Conservation (phyloP, 2,329 filamentous ascomycete species). For the Orbilia ellipsospora region DNA sequence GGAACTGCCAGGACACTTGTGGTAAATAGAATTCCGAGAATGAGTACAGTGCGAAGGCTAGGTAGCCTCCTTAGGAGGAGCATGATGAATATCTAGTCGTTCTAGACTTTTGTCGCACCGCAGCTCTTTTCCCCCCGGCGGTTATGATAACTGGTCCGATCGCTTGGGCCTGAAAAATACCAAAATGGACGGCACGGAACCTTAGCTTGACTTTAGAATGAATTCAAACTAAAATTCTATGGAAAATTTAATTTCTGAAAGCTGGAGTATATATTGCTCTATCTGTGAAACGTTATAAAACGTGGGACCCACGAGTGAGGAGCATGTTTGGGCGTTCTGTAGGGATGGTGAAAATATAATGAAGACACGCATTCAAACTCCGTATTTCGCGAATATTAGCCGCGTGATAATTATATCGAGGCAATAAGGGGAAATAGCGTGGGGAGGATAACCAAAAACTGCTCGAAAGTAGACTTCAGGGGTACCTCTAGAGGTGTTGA, state of each 20-base stretch:
- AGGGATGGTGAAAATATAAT: not conserved
- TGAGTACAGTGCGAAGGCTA: conserved; percentile 1
- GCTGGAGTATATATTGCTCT: conserved; percentile 26
- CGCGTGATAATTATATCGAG: conserved; percentile 23
- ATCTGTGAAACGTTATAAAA: not conserved
- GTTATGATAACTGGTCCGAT: too few species aligned
- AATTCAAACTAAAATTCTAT: too few species aligned
- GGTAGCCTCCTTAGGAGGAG: not conserved
- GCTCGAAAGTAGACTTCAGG: conserved; percentile 24
- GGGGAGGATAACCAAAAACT: not conserved
- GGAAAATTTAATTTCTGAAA: not conserved
- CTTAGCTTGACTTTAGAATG: too few species aligned
- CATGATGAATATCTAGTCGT: not conserved
- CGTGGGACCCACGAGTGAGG: conserved; percentile 19
- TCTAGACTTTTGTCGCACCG: not conserved
- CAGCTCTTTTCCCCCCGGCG: too few species aligned
- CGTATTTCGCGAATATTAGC: conserved; percentile 7
- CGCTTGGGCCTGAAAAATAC: too few species aligned
- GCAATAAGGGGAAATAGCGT: conserved; percentile 14
- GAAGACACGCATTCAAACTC: conserved; percentile 52
- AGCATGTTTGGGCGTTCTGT: conserved; percentile 14
- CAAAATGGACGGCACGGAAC: too few species aligned
- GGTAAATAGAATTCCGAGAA: conserved; percentile 1
- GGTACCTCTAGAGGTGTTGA: too few species aligned
- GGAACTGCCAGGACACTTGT: conserved; percentile 7